phyloP scores from a whole-genome alignment of 129 eudicot genomes.

The Saussurea involucrata region DNA sequence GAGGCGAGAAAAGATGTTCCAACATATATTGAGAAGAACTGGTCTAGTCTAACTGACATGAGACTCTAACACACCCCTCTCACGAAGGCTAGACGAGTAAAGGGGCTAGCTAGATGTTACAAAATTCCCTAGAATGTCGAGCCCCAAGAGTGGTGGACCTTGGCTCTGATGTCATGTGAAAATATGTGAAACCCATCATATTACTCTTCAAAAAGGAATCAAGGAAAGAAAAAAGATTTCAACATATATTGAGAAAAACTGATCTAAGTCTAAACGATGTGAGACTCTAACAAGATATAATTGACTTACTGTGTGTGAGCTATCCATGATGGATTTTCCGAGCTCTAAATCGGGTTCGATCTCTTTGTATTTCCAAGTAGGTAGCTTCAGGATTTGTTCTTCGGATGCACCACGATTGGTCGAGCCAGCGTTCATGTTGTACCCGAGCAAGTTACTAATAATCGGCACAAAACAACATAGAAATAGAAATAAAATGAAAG shows the following conservation, averaged over 20 bases:
- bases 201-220: background rate
- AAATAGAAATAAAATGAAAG: slow-evolving; percentile 73
- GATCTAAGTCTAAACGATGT: background rate
- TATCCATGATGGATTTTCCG: slow-evolving; percentile 32
- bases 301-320: slow-evolving; percentile 46
- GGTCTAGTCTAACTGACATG: background rate
- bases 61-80: background rate
- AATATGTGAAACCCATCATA: background rate
- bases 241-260: background rate
- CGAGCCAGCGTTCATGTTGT: slow-evolving; percentile 76
- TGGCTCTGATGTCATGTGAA: background rate
- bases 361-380: slow-evolving; percentile 62
- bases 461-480: slow-evolving; percentile 86
- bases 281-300: background rate
- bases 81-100: background rate
- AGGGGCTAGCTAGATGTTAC: background rate
- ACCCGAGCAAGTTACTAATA: slow-evolving; percentile 70
- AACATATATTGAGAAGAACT: background rate
- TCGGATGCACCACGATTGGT: slow-evolving; percentile 77
- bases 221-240: background rate
- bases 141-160: background rate
- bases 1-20: background rate
- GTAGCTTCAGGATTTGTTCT: slow-evolving; percentile 60
- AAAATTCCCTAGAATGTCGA: background rate
- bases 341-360: slow-evolving; percentile 33